Base-by-base conservation (phyloP, 257 asterid species). In the Solanum gandarillasii region DNA sequence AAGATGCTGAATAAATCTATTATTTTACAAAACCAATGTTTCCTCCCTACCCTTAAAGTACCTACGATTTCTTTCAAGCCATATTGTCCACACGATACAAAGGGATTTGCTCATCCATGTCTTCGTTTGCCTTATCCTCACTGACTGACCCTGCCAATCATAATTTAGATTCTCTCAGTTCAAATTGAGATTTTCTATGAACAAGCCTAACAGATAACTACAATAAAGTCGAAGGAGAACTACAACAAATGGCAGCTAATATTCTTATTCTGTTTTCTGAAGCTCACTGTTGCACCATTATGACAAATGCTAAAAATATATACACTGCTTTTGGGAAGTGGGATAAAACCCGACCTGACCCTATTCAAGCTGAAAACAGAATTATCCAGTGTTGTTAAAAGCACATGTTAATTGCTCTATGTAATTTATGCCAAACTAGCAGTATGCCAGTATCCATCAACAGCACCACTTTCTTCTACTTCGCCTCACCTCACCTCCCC, bases 101-200 rank as follows among this genome's bases (percentile, higher is more conserved):
- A 81, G 85, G 85, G 39, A 81, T 81, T 81, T 48, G 39, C 39
- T 81, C 85, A 27, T 81, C 67, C 68, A 27, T 20, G 18, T 81
- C 68, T 46, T 46, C 67, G 8, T 81, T 81, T 46, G 85, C 18
- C 68, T 79, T 79, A 36, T 81, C 85, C 85, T 46, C 85, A 46
- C 85, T 81, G 85, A 27, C 68, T 81, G 85, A 27, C 85, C 85
- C 85, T 81, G 85, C 85, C 84, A 43, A 79, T 43, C 84, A 79
- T 25, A 81, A 46, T 48, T 48, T 29, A 48, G 86, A 82, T 18
- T 48, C 43, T 82, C 86, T 48, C 31, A 81, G 85, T 27, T 16
- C 29, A 29, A 82, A 10, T 82, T 48, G 86, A 48, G 43, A 48
- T 11, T 29, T 81, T 20, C 43, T 48, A 46, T 31, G 6, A n/a